Evolutionary conservation across 1,139 yeast species (phyloP).

Genomic region (Pneumocystis oryctolagi): DNA sequence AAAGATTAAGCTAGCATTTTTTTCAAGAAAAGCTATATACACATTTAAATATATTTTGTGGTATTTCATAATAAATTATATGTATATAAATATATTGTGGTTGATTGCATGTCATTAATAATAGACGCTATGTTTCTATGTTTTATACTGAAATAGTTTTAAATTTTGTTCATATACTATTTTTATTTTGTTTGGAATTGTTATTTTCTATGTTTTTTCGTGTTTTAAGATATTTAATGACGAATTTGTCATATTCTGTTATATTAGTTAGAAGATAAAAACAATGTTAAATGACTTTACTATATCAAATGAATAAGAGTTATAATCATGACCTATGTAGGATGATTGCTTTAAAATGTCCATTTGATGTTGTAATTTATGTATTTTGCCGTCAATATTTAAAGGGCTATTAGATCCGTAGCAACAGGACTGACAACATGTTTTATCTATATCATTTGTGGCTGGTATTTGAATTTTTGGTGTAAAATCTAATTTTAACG

Average conservation of each 20-base stretch:
- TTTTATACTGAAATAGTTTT: not conserved
- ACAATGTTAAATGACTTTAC: not conserved
- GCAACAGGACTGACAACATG: not conserved
- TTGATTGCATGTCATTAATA: not conserved
- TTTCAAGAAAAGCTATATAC: not conserved
- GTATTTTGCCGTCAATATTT: not conserved
- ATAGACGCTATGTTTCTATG: not conserved
- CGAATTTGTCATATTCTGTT: not conserved
- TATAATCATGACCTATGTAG: not conserved
- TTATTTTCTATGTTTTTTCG: not conserved
- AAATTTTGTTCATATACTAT: not conserved
- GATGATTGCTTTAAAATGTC: not conserved
- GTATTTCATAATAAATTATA: not conserved
- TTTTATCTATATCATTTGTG: not conserved
- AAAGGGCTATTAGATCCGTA: not conserved
- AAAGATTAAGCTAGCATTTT: not conserved
- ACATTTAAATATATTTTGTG: not conserved
- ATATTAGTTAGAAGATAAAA: not conserved
- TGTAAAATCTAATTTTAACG: not conserved
- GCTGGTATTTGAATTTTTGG: not conserved
- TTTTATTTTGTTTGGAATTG: not conserved
- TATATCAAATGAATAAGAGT: not conserved
- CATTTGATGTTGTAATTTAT: not conserved
- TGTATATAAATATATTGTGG: not conserved
- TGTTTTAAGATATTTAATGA: not conserved